These are phyloP conservation scores for Hypseocharis bilobata DNA, from an alignment of 441 rosid species.

Conservation along the genomic window DNA sequence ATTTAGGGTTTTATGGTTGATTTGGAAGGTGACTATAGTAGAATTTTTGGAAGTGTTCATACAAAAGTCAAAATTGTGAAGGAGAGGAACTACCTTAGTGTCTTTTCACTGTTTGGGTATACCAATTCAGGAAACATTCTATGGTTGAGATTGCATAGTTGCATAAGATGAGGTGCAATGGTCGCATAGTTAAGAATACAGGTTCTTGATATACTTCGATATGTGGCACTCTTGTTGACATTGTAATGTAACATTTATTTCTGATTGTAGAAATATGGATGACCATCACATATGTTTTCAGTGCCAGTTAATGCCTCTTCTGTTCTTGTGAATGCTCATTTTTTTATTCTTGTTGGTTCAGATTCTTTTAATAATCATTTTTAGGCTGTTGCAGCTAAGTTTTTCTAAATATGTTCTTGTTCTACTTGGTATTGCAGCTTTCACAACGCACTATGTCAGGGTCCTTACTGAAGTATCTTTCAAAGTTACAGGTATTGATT, in stretches of 20 bases:
- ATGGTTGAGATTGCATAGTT: no score
- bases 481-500: slow-evolving; percentile 77
- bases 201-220: neutral
- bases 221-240: neutral
- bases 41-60: no score
- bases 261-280: neutral
- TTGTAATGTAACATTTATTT: no score
- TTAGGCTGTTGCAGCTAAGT: slow-evolving; percentile 10
- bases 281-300: neutral
- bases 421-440: slow-evolving; percentile 62
- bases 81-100: no score
- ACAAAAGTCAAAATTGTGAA: no score
- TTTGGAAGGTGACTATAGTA: no score
- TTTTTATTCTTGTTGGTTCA: neutral
- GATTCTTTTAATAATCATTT: neutral
- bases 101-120: no score
- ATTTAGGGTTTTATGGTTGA: no score
- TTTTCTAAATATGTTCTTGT: slow-evolving; percentile 18
- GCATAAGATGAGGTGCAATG: neutral
- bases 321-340: neutral
- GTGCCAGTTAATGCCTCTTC: slow-evolving; percentile 7
- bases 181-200: neutral
- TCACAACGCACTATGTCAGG: slow-evolving; percentile 91
- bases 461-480: slow-evolving; percentile 81
- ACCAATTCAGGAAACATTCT: no score